These are phyloP conservation scores for Schizophyllum amplum DNA, from an alignment of 1,284 basidiomycete genomes.

Conservation along the genomic window DNA sequence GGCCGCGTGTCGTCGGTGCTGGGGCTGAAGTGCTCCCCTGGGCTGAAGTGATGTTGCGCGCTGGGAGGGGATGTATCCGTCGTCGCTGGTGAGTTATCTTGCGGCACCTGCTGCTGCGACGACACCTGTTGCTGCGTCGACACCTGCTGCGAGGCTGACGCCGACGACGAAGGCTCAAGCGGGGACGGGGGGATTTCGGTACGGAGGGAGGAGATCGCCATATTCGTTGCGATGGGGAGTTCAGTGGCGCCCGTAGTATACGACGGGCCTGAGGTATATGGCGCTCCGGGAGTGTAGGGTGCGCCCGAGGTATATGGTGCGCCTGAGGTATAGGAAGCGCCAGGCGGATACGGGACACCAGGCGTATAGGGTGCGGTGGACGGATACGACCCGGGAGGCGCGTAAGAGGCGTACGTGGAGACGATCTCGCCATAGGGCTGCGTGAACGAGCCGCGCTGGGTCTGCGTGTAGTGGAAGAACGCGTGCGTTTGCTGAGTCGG, in stretches of 20 bases:
- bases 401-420: neutral
- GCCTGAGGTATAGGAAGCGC: neutral
- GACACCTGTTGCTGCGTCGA: too few relatives aligned
- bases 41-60: too few relatives aligned
- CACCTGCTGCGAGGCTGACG: neutral
- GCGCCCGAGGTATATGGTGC: neutral
- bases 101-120: too few relatives aligned
- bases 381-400: too few relatives aligned
- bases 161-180: neutral
- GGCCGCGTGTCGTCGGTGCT: neutral
- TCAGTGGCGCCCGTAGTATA: neutral
- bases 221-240: neutral
- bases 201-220: neutral
- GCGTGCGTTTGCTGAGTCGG: neutral
- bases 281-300: neutral
- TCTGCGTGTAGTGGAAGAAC: neutral
- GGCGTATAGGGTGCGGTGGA: neutral
- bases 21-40: too few relatives aligned
- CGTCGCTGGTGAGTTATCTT: too few relatives aligned
- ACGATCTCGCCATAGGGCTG: neutral
- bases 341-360: neutral
- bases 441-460: neutral
- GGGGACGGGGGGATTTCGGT: neutral
- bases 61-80: too few relatives aligned
- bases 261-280: neutral